phyloP scores from a whole-genome alignment of 768 basidiomycete species.

The Trametes coccinea region DNA sequence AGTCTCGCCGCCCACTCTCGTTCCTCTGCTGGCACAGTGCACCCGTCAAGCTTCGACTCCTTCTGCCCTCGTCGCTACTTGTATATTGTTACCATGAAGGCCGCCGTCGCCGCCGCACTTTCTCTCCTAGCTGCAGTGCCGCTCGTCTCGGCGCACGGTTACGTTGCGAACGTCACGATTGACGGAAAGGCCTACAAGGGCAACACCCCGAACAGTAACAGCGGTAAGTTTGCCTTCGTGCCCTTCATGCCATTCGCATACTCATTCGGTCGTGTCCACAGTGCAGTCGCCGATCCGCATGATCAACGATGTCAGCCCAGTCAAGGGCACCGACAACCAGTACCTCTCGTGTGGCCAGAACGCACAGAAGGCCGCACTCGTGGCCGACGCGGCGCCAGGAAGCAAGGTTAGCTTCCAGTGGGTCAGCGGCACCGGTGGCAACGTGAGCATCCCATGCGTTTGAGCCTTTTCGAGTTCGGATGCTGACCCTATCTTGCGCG shows the following conservation, averaged over 20 bases:
- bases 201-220: constrained; percentile 41
- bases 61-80: background rate
- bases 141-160: constrained; percentile 43
- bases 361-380: constrained; percentile 47
- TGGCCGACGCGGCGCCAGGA: constrained; percentile 60
- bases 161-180: constrained; percentile 41
- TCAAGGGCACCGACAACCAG: constrained; percentile 57
- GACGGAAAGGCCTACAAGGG: constrained; percentile 48
- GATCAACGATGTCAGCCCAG: constrained; percentile 43
- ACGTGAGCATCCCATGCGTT: constrained; percentile 13
- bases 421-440: constrained; percentile 43
- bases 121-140: constrained; percentile 25
- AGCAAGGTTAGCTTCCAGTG: constrained; percentile 57
- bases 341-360: constrained; percentile 60
- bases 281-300: constrained; percentile 38
- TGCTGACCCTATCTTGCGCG: background rate
- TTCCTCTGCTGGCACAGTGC: constrained; percentile 8
- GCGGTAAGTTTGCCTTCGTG: constrained; percentile 36
- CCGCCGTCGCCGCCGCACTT: constrained; percentile 10
- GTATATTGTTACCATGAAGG: constrained; percentile 6
- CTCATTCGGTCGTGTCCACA: background rate
- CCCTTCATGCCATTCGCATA: background rate
- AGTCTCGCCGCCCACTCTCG: background rate
- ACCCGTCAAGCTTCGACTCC: background rate
- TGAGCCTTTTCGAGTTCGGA: constrained; percentile 21